Percentiles rank a stretch among this genome's conserved stretches.
phyloP scores from a whole-genome alignment of 495 filamentous ascomycete species.

The Penicillium canariense region DNA sequence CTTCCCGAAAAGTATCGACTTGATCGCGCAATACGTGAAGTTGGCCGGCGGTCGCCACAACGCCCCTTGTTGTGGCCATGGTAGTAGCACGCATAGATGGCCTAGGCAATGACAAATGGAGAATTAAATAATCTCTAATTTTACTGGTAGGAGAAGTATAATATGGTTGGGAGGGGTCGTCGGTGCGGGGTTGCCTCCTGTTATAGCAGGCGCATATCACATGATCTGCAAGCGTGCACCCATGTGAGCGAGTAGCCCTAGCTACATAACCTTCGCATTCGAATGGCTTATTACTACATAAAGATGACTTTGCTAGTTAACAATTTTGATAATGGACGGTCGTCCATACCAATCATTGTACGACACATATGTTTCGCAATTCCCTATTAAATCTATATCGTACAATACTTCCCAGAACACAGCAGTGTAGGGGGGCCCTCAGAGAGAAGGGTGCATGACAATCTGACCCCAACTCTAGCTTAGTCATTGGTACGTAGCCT shows the following conservation, averaged over 20 bases:
- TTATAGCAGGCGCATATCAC: background rate
- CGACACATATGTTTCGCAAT: too few species aligned
- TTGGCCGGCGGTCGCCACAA: conserved; percentile 1
- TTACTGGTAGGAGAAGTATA: background rate
- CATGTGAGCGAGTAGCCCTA: too few species aligned
- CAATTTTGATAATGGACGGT: background rate
- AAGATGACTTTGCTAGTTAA: background rate
- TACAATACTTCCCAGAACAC: too few species aligned
- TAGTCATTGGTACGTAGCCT: too few species aligned
- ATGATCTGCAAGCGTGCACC: background rate
- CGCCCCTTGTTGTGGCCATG: background rate
- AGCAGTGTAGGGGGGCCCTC: too few species aligned
- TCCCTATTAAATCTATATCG: too few species aligned
- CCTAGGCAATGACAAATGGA: background rate
- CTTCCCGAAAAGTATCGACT: conserved; percentile 6
- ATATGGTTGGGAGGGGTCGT: background rate
- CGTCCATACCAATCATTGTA: background rate
- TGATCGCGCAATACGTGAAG: conserved; percentile 11
- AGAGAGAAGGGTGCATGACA: too few species aligned
- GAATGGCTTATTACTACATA: background rate
- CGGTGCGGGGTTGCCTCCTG: background rate
- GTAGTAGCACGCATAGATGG: background rate
- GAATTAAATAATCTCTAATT: background rate
- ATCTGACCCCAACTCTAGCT: too few species aligned
- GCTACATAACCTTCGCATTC: background rate